phyloP scores from a whole-genome alignment of 768 basidiomycete species.

The Phallus indusiatus region DNA sequence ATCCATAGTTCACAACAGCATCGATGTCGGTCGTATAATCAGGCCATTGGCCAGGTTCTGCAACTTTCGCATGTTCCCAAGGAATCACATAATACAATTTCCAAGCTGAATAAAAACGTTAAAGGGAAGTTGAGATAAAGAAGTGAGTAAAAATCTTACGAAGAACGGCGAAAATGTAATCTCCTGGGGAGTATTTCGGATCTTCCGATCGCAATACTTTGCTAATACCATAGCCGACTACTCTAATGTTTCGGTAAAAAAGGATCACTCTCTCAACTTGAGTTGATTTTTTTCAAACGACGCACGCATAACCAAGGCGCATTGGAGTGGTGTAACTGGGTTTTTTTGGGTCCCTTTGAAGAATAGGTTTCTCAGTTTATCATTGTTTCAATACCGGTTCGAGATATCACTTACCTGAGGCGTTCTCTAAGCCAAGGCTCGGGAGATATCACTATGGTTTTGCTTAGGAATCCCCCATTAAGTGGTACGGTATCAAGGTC shows the following conservation, averaged over 20 bases:
- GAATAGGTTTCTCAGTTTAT: not conserved
- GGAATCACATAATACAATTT: not conserved
- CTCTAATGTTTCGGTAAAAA: not conserved
- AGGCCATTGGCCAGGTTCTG: not conserved
- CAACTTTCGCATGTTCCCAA: not conserved
- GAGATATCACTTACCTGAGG: not conserved
- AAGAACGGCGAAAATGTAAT: not conserved
- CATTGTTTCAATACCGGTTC: not conserved
- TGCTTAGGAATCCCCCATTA: slow-evolving; percentile 17
- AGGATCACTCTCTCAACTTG: too few species aligned
- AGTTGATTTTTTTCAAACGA: not conserved
- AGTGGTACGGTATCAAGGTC: slow-evolving; percentile 16
- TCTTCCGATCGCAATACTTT: not conserved
- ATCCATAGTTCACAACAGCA: not conserved
- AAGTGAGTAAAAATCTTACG: not conserved
- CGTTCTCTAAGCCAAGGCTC: slow-evolving; percentile 21
- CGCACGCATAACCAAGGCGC: not conserved
- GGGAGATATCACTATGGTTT: slow-evolving; percentile 17
- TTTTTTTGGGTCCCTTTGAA: not conserved
- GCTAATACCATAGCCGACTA: not conserved
- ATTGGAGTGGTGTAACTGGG: not conserved
- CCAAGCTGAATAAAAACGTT: slow-evolving; percentile 4
- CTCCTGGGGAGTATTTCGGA: not conserved
- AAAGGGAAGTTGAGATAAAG: not conserved
- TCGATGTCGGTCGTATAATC: not conserved